Percentiles rank a stretch among this genome's conserved stretches.
phyloP scores from a whole-genome alignment of 208 protist species.

The Crithidia brevicula region DNA sequence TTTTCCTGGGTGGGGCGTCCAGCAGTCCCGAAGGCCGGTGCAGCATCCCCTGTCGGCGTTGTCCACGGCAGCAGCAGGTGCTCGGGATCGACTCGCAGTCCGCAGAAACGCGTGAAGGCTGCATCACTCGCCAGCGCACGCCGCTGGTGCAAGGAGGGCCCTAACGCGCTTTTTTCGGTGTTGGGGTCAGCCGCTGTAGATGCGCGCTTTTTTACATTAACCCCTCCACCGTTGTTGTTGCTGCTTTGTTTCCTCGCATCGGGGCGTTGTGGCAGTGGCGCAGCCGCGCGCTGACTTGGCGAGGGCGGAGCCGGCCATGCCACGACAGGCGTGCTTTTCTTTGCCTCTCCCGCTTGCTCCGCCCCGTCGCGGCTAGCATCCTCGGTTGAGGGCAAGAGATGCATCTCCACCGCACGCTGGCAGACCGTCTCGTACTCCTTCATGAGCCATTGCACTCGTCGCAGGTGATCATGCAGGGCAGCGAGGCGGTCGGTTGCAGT shows the following conservation, averaged over 20 bases:
- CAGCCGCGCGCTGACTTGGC: constrained; percentile 3
- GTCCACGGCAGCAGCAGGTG: constrained; percentile 24
- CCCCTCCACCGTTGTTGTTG: no score
- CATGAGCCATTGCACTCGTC: constrained; percentile 31
- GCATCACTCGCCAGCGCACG: constrained; percentile 30
- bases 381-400: constrained; percentile 11
- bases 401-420: constrained; percentile 30
- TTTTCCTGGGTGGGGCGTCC: background rate
- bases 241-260: background rate
- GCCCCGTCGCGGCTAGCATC: constrained; percentile 7
- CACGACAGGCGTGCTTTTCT: background rate
- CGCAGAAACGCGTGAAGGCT: constrained; percentile 27
- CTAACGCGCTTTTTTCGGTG: no score
- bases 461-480: constrained; percentile 25
- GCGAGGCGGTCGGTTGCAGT: constrained; percentile 20
- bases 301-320: constrained; percentile 18
- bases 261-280: background rate
- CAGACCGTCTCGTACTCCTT: constrained; percentile 37
- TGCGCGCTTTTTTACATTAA: no score
- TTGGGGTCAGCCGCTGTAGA: no score
- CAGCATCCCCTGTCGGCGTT: background rate
- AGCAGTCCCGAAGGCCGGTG: background rate
- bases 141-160: constrained; percentile 27
- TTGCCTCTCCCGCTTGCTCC: background rate
- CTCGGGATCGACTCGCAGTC: constrained; percentile 22